phyloP scores from a whole-genome alignment of 2,329 filamentous ascomycete species.

The Cytospora schulzeri region DNA sequence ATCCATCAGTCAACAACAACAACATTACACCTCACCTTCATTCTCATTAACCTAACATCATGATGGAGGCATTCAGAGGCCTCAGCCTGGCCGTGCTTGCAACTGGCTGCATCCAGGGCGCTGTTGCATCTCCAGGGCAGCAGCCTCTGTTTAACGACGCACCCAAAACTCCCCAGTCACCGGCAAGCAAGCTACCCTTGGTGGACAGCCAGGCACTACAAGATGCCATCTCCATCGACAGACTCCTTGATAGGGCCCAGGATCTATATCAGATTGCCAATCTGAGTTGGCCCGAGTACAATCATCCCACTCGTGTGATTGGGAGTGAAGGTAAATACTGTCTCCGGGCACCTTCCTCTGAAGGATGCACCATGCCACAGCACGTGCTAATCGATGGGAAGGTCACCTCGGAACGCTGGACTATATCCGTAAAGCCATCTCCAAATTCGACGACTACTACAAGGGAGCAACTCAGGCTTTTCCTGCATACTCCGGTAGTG shows the following conservation, averaged over 20 bases:
- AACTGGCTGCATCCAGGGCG: constrained; percentile 3
- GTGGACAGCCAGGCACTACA: constrained; percentile 60
- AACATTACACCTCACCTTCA: not conserved
- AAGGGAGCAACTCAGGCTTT: constrained; percentile 65
- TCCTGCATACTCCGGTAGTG: constrained; percentile 60
- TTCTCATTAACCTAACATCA: not conserved
- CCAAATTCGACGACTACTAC: constrained; percentile 62
- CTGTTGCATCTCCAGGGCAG: constrained; percentile 13
- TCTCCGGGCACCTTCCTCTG: constrained; percentile 3
- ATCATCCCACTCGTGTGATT: constrained; percentile 71
- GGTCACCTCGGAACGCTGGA: constrained; percentile 66
- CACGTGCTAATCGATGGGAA: constrained; percentile 31
- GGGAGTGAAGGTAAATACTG: constrained; percentile 58
- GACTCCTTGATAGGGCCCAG: constrained; percentile 61
- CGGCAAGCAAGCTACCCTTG: constrained; percentile 40
- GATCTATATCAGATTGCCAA: constrained; percentile 65
- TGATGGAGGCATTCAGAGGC: not conserved
- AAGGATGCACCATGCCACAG: not conserved
- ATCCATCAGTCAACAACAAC: not conserved
- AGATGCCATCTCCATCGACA: constrained; percentile 55
- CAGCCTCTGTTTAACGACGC: constrained; percentile 17
- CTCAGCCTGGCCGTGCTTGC: constrained; percentile 10
- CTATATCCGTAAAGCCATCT: constrained; percentile 61
- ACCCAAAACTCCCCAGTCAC: constrained; percentile 7
- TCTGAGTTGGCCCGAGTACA: constrained; percentile 60